phyloP scores from a whole-genome alignment of 345 rosid species.

The Pistacia integerrima region DNA sequence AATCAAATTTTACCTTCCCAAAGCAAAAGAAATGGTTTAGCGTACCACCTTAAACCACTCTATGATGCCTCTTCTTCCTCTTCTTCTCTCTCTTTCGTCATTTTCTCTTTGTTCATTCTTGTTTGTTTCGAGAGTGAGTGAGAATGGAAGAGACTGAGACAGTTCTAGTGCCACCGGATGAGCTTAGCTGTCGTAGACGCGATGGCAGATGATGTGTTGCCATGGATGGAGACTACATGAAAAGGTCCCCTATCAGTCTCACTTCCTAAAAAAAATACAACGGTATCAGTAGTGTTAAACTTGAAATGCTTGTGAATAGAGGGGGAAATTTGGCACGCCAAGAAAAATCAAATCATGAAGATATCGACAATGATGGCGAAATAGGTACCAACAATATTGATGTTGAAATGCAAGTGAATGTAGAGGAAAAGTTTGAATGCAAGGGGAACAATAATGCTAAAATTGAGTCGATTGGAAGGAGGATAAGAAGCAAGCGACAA shows the following conservation, averaged over 20 bases:
- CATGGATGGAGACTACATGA: conserved; percentile 1
- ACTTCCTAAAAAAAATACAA: background rate
- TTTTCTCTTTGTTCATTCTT: too few relatives aligned
- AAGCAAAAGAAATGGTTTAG: too few relatives aligned
- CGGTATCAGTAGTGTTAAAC: too few relatives aligned
- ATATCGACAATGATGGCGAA: background rate
- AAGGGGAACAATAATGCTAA: background rate
- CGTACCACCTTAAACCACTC: too few relatives aligned
- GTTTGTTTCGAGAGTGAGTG: too few relatives aligned
- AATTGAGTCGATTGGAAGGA: background rate
- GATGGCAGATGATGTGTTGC: background rate
- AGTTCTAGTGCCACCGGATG: background rate
- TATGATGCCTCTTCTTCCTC: too few relatives aligned
- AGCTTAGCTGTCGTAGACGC: background rate
- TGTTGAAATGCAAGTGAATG: background rate
- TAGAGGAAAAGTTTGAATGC: conserved; percentile 22
- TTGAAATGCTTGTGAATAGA: too few relatives aligned
- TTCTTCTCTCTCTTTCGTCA: too few relatives aligned
- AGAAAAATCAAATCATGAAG: too few relatives aligned
- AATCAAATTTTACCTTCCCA: too few relatives aligned
- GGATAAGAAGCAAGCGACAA: background rate
- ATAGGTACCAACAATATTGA: background rate
- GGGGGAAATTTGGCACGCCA: conserved; percentile 22
- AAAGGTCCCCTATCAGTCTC: background rate
- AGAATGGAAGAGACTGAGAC: too few relatives aligned